These are phyloP conservation scores for Exidia glandulosa DNA, from an alignment of 768 basidiomycete species.

Conservation along the genomic window DNA sequence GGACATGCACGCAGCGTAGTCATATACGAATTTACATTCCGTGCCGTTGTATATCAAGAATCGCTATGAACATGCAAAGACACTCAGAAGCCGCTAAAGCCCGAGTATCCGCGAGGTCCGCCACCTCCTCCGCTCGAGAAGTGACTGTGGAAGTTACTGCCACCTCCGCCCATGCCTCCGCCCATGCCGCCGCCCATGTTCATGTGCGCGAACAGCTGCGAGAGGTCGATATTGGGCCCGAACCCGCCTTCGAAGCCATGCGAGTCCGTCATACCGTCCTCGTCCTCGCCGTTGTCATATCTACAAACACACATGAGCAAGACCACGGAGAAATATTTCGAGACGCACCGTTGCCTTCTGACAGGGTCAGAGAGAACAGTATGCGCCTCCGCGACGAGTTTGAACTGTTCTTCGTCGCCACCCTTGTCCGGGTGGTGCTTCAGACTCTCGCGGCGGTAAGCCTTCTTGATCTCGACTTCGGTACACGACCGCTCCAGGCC, in stretches of 20 bases:
- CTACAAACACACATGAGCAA: no score
- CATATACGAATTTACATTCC: no score
- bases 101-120: background rate
- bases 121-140: background rate
- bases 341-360: slow-evolving; percentile 53
- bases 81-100: no score
- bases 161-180: slow-evolving; percentile 1
- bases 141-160: background rate
- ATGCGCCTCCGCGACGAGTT: slow-evolving; percentile 74
- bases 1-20: no score
- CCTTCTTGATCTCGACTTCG: slow-evolving; percentile 79
- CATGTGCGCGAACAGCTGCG: slow-evolving; percentile 6
- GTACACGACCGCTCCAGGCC: slow-evolving; percentile 17
- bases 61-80: no score
- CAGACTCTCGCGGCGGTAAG: slow-evolving; percentile 74
- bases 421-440: slow-evolving; percentile 30
- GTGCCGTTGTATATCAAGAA: no score
- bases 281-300: slow-evolving; percentile 79
- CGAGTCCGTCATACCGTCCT: slow-evolving; percentile 38
- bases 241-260: slow-evolving; percentile 5
- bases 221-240: slow-evolving; percentile 4
- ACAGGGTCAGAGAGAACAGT: slow-evolving; percentile 70
- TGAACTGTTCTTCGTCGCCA: slow-evolving; percentile 94
- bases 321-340: no score
- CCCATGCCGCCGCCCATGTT: slow-evolving; percentile 1